Conservation (phyloP, 2,329 filamentous ascomycete species). For the Metarhizium rileyi region DNA sequence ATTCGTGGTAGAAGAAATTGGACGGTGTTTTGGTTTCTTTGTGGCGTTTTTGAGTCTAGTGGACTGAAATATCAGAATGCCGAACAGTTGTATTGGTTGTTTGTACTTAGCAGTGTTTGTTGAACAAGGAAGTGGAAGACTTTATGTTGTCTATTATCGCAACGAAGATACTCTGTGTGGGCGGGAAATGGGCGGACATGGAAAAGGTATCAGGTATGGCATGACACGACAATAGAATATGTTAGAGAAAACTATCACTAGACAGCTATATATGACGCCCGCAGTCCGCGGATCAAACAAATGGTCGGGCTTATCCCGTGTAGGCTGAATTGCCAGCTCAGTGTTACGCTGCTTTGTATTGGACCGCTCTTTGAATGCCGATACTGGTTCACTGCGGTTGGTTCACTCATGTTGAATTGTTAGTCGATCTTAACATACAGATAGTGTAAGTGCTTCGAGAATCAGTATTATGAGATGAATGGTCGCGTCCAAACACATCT, state of each 20-base stretch:
- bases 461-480: too few species aligned
- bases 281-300: not conserved
- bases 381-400: too few species aligned
- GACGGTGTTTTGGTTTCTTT: not conserved
- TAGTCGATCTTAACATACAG: too few species aligned
- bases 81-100: not conserved
- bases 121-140: not conserved
- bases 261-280: not conserved
- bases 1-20: not conserved
- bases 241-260: slow-evolving; percentile 7
- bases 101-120: not conserved
- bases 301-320: too few species aligned
- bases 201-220: not conserved
- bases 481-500: too few species aligned
- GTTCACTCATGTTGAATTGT: too few species aligned
- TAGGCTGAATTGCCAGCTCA: too few species aligned
- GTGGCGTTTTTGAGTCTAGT: not conserved
- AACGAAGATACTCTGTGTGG: not conserved
- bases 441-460: too few species aligned
- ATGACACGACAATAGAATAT: not conserved
- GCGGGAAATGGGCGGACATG: not conserved
- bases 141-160: not conserved
- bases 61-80: not conserved
- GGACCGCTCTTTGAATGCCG: too few species aligned
- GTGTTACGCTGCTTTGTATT: too few species aligned